phyloP scores from a whole-genome alignment of 2,329 filamentous ascomycete species.

The Sporothrix globosa region DNA sequence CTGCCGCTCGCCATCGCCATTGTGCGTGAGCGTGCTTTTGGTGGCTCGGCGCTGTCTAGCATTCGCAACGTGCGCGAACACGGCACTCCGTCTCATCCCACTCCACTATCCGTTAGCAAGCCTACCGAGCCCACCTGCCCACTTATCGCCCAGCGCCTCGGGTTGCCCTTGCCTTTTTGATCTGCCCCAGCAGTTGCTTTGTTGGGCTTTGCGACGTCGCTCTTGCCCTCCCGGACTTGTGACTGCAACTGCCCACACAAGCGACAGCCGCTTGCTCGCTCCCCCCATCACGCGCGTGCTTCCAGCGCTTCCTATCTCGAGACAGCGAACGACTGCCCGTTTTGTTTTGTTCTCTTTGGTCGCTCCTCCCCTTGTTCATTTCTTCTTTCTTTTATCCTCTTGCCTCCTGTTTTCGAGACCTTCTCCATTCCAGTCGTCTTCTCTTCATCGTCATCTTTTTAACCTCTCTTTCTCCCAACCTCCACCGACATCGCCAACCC shows the following conservation, averaged over 20 bases:
- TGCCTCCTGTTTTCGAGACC: background rate
- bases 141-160: conserved; percentile 25
- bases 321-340: background rate
- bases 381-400: conserved; percentile 12
- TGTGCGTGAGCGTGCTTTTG: conserved; percentile 13
- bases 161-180: conserved; percentile 2
- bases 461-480: conserved; percentile 6
- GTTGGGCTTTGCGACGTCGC: conserved; percentile 4
- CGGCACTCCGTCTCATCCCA: background rate
- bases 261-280: conserved; percentile 16
- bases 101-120: conserved; percentile 4
- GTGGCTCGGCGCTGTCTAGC: conserved; percentile 1
- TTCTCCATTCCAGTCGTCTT: background rate
- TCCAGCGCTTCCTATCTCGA: conserved; percentile 15
- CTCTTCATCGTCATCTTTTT: background rate
- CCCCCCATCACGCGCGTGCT: conserved; percentile 18
- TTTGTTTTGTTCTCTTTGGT: background rate
- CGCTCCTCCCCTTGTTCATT: background rate
- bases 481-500: conserved; percentile 9
- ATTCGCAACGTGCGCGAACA: conserved; percentile 6
- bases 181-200: conserved; percentile 14
- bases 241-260: conserved; percentile 15
- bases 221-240: conserved; percentile 17
- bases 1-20: conserved; percentile 33
- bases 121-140: background rate